A percentile compares a stretch with the other conserved stretches of the same genome.
phyloP scores from a whole-genome alignment of 176 grass and related monocot species.

The Neostapfia colusana region DNA sequence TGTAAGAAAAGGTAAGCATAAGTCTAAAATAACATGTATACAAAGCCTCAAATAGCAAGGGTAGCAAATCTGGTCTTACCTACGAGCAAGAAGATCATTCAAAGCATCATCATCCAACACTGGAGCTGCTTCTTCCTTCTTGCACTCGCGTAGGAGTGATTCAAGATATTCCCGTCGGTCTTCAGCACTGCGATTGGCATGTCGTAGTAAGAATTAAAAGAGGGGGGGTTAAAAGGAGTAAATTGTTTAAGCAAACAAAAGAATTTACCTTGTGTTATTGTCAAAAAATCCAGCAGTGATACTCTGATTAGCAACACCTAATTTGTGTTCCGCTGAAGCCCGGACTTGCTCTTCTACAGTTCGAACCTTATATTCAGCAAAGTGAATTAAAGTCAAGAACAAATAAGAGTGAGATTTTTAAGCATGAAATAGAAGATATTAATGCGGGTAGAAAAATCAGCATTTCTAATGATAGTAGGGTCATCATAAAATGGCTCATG shows the following conservation, averaged over 20 bases:
- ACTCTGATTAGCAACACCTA: conserved; percentile 99
- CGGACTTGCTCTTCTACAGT: conserved; percentile 98
- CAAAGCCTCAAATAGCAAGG: background rate
- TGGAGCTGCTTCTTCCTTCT: conserved; percentile 95
- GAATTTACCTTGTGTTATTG: conserved; percentile 90
- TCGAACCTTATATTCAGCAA: conserved; percentile 61
- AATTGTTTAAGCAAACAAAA: conserved; percentile 11
- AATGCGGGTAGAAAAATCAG: conserved; percentile 22
- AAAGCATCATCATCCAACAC: conserved; percentile 94
- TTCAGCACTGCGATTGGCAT: conserved; percentile 74
- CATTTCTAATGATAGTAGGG: conserved; percentile 13
- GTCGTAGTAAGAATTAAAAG: conserved; percentile 29
- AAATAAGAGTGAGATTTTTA: conserved; percentile 1
- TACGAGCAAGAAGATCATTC: conserved; percentile 89
- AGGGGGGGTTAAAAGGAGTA: background rate
- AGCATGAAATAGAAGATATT: background rate
- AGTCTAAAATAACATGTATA: conserved; percentile 14
- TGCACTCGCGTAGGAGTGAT: conserved; percentile 85
- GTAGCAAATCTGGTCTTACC: conserved; percentile 41
- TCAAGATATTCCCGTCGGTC: conserved; percentile 97
- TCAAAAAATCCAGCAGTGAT: conserved; percentile 99
- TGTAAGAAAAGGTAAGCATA: background rate
- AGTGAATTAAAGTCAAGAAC: conserved; percentile 34
- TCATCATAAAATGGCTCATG: conserved; percentile 5
- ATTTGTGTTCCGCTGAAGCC: conserved; percentile 98